These are phyloP conservation scores for Phytophthora megakarya DNA, from an alignment of 352 stramenopile genomes.

Conservation along the genomic window DNA sequence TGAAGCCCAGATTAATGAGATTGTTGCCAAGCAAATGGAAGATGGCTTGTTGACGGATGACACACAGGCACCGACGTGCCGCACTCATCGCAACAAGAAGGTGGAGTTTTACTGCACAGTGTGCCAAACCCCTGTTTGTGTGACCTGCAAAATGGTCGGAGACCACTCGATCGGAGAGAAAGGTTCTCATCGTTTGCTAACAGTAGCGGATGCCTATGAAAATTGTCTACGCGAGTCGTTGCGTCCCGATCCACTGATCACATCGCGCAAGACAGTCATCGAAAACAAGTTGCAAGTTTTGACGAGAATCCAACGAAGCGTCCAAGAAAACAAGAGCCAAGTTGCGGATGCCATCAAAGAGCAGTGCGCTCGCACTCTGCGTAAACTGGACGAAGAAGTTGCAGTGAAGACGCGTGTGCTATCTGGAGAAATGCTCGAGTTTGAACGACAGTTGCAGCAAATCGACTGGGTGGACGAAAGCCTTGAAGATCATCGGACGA, in stretches of 20 bases:
- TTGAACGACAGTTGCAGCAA: conserved; percentile 65
- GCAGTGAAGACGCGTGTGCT: conserved; percentile 56
- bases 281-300: conserved; percentile 59
- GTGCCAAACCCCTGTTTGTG: conserved; percentile 66
- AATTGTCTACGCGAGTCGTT: conserved; percentile 66
- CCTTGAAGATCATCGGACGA: conserved; percentile 53
- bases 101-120: conserved; percentile 81
- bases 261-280: conserved; percentile 69
- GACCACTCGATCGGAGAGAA: conserved; percentile 84
- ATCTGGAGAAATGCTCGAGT: conserved; percentile 63
- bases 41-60: conserved; percentile 37
- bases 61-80: conserved; percentile 38
- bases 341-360: conserved; percentile 56
- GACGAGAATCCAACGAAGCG: conserved; percentile 32
- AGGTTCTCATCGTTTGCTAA: conserved; percentile 66
- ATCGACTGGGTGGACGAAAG: conserved; percentile 77
- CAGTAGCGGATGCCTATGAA: conserved; percentile 71
- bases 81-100: conserved; percentile 53
- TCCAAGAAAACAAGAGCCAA: conserved; percentile 49
- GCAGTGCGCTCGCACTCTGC: conserved; percentile 55
- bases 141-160: conserved; percentile 85
- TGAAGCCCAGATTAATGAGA: conserved; percentile 37
- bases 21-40: conserved; percentile 58
- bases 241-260: conserved; percentile 62
- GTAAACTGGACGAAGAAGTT: conserved; percentile 47